Base-by-base conservation (phyloP, 192 early-diverging fungal genomes). In the Podila verticillata region DNA sequence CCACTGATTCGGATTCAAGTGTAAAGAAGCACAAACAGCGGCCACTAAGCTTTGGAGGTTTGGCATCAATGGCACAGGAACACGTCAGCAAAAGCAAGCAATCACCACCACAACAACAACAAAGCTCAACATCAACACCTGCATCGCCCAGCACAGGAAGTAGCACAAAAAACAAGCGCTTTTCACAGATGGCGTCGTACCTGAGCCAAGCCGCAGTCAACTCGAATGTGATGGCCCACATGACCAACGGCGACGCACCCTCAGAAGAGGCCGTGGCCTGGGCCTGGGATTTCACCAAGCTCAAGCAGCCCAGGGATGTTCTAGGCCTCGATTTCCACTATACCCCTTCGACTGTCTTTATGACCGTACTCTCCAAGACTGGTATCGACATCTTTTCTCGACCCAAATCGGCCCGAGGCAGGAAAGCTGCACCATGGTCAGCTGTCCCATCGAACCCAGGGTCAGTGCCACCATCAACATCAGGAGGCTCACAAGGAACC, bases 241-340 rank as follows among this genome's bases (percentile, higher is more conserved):
- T 75, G 7, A 35, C 59, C 26, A 58, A 61, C 17, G 57, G 72
- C 36, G 57, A 68, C 30, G 68, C 64, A 0, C 64, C 75, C 13
- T 63, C 68, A 0, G 69, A 66, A 24, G 67, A 75, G 35, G 68
- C 75, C 26, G 58, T 71, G 4, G 26, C 64, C 0, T 79, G 75
- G 75, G 75, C 75, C 32, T 67, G 65, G 64, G 51, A 79, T 20
- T 79, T 79, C 22, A 71, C 68, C 17, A 79, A 79, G 48, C 57
- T 79, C 31, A 79, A 71, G 56, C 75, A 79, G 26, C 70, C 75
- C 47, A 79, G 71, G 48, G 75, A 79, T 65, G 75, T 70, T 3
- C 17, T 79, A 19, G 62, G 57, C 9, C 49, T 79, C 20, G 75
- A 79, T 39, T 79, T 79, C 32, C 75, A 79, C 57, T 79, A 79